Evolutionary conservation across 2,329 filamentous ascomycete species (phyloP).

Genomic region (Colletotrichum echinochloae): DNA sequence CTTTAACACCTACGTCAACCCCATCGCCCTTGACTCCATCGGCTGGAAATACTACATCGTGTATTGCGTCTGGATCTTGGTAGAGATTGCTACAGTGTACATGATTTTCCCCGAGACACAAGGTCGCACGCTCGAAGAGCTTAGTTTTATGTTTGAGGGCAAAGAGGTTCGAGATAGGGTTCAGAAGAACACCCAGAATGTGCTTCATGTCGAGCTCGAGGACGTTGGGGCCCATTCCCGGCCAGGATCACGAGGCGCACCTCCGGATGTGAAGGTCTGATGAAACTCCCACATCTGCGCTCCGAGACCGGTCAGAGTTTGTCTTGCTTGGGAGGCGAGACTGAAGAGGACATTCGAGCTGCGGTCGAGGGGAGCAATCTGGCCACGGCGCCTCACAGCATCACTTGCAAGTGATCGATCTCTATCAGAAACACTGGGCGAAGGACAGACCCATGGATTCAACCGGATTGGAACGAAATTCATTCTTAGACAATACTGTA

Average conservation of each 20-base stretch:
- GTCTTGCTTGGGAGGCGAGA: not conserved
- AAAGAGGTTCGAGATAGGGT: constrained; percentile 39
- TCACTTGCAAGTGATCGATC: not conserved
- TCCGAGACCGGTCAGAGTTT: not conserved
- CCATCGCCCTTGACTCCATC: constrained; percentile 54
- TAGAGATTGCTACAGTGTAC: constrained; percentile 69
- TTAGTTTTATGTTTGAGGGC: constrained; percentile 50
- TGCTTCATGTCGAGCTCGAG: constrained; percentile 38
- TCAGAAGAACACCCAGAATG: constrained; percentile 39
- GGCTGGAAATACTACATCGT: constrained; percentile 58
- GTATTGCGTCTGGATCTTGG: constrained; percentile 57
- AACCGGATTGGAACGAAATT: not conserved
- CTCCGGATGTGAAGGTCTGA: constrained; percentile 9
- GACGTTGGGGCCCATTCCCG: constrained; percentile 3
- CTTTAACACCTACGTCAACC: constrained; percentile 62
- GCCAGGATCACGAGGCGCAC: not conserved
- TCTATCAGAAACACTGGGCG: too few relatives aligned
- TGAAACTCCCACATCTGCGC: not conserved
- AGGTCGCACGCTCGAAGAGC: constrained; percentile 81
- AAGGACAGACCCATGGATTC: not conserved
- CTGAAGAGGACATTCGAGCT: not conserved
- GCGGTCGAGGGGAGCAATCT: not conserved
- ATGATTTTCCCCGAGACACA: constrained; percentile 89
- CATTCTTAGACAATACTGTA: not conserved
- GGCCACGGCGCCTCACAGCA: not conserved